Evolutionary conservation across 192 early-diverging fungal species (phyloP), one percentile per base, ranked within the genome.

Genomic region (Coemansia sp.): DNA sequence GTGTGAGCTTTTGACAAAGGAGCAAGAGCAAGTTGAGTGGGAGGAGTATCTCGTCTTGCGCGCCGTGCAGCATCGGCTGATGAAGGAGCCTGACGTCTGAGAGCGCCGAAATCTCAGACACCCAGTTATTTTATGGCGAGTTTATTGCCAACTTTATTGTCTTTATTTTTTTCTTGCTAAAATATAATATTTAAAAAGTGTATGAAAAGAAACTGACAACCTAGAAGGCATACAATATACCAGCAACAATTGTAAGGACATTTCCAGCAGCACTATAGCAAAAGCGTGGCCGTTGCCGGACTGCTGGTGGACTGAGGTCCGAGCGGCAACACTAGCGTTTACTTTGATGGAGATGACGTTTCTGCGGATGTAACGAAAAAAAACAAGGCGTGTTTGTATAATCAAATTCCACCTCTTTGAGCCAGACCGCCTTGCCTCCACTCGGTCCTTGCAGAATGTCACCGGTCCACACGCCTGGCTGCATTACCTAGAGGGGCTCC

Each of bases 1-100:
- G 46, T 69, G 76, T n/a, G 83, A 85, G 69, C 65, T 74, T 38
- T 65, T 85, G 66, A 65, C 50, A 34, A 76, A 74, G 27, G 75
- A 66, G 29, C 64, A 85, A 40, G 83, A 85, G 62, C 71, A 81
- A 64, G 47, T 58, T 11, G 75, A 63, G 34, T 85, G 83, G 83
- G 83, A 85, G 67, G 83, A 85, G 58, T 85, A 85, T 47, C 71
- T 85, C 46, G 66, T 70, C 18, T 53, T 85, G 50, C 71, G 75
- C 13, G 74, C 75, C 12, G 75, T 75, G 5, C 83, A 85, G 57
- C 65, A 71, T 29, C 68, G 75, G 24, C 55, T 78, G 63, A 66
- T 78, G 69, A 76, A 73, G 41, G 74, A 76, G 55, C 68, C 71
- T 1, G 57, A 60, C 16, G 44, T 46, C 13, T 70, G 47, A 62